phyloP scores from a whole-genome alignment of 176 grass and related monocot genomes.

The Cenchrus purpureus region DNA sequence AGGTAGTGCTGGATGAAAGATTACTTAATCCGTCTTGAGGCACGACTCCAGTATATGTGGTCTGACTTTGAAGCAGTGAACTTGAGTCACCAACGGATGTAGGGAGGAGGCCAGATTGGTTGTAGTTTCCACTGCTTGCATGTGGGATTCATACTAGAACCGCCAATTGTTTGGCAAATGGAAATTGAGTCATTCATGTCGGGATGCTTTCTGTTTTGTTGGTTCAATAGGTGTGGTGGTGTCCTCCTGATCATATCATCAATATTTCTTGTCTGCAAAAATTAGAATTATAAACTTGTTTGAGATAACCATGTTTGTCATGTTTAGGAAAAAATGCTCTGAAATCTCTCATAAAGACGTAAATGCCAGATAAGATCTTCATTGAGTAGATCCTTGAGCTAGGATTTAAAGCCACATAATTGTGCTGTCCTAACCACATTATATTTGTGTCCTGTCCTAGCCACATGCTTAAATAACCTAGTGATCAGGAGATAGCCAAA shows the following conservation, averaged over 20 bases:
- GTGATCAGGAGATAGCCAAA: not conserved
- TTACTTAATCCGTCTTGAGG: constrained; percentile 4
- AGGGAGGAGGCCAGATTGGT: not conserved
- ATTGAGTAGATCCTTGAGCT: not conserved
- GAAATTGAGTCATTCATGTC: not conserved
- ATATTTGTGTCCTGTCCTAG: too few relatives aligned
- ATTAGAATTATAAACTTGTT: not conserved
- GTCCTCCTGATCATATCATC: constrained; percentile 2
- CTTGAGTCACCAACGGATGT: not conserved
- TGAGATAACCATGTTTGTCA: not conserved
- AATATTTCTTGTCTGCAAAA: constrained; percentile 10
- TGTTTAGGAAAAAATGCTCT: not conserved
- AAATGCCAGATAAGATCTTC: not conserved
- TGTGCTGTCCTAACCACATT: not conserved
- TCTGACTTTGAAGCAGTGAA: not conserved
- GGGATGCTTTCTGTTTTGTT: not conserved
- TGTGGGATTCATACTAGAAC: not conserved
- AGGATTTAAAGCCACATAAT: not conserved
- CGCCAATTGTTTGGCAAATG: not conserved
- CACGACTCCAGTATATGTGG: not conserved
- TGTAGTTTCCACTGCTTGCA: not conserved
- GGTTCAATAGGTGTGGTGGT: constrained; percentile 5
- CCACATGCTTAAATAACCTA: not conserved
- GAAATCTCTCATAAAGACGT: not conserved
- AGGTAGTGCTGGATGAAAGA: not conserved